These are phyloP conservation scores for Sclerotinia spermophila DNA, from an alignment of 2,329 filamentous ascomycete species.

Conservation along the genomic window DNA sequence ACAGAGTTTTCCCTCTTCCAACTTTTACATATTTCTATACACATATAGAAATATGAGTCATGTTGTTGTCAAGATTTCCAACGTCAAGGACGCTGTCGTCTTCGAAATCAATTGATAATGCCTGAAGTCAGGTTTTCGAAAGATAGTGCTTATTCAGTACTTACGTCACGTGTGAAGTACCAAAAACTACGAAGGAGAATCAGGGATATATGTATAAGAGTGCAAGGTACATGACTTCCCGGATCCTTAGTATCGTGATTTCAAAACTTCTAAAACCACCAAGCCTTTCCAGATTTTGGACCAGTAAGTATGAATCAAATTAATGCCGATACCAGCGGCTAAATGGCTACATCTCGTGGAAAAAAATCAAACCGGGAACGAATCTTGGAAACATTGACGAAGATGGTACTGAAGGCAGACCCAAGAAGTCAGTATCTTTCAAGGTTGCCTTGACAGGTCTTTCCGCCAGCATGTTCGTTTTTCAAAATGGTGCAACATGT, in stretches of 20 bases:
- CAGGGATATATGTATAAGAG: background rate
- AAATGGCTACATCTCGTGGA: background rate
- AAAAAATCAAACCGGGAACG: background rate
- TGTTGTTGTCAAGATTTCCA: background rate
- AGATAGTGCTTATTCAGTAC: background rate
- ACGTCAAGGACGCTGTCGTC: too few species aligned
- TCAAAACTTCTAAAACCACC: background rate
- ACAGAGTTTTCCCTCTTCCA: background rate
- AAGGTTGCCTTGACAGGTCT: background rate
- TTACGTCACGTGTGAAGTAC: background rate
- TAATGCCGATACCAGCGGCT: background rate
- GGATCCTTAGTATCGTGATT: background rate
- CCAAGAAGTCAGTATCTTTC: background rate
- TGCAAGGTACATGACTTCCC: background rate
- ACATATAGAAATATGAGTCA: background rate
- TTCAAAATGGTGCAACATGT: background rate
- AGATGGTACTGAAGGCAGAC: background rate
- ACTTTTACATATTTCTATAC: background rate
- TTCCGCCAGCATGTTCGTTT: background rate
- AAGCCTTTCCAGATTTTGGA: background rate
- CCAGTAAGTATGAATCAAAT: background rate
- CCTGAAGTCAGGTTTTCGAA: background rate
- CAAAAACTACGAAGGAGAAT: background rate
- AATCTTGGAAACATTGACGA: too few species aligned
- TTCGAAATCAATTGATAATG: background rate